Conservation (phyloP, 805 yeast genomes). For the Ogataea glucozyma region DNA sequence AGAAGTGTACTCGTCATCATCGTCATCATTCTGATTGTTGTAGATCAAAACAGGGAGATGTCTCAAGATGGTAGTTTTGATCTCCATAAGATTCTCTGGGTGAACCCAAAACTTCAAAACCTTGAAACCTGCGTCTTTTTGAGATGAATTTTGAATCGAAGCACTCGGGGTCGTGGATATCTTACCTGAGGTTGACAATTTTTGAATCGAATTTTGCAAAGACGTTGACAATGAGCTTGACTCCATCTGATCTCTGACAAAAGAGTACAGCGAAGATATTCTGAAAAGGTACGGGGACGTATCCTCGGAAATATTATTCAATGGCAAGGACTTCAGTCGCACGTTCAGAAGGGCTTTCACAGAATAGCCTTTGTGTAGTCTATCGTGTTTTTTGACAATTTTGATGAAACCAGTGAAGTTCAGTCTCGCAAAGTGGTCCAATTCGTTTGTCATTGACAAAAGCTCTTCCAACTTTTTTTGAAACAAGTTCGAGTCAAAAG, state of each 20-base stretch:
- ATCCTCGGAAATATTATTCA: constrained; percentile 80
- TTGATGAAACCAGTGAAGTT: constrained; percentile 95
- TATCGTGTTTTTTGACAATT: constrained; percentile 94
- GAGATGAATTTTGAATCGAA: constrained; percentile 14
- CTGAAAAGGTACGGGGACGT: constrained; percentile 88
- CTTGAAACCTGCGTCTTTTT: constrained; percentile 40
- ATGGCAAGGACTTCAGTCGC: constrained; percentile 81
- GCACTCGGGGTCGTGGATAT: constrained; percentile 37
- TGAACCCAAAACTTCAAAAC: constrained; percentile 94
- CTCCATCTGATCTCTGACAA: constrained; percentile 71
- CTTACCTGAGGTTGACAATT: constrained; percentile 44
- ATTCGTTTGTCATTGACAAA: constrained; percentile 73
- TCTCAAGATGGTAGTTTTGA: constrained; percentile 90
- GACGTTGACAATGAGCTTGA: constrained; percentile 34
- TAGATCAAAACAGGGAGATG: constrained; percentile 91
- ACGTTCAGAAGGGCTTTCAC: constrained; percentile 89
- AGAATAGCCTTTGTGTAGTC: constrained; percentile 83
- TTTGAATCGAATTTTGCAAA: constrained; percentile 48
- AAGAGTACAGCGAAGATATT: constrained; percentile 76
- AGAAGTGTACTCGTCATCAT: constrained; percentile 50
- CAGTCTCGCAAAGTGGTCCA: constrained; percentile 86
- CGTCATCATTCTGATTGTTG: constrained; percentile 47
- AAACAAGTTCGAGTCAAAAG: constrained; percentile 60
- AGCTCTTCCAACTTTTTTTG: constrained; percentile 72
- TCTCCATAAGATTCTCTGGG: constrained; percentile 96